Conservation (phyloP, 495 filamentous ascomycete species). For the Pseudoneurospora amorphoporcata region DNA sequence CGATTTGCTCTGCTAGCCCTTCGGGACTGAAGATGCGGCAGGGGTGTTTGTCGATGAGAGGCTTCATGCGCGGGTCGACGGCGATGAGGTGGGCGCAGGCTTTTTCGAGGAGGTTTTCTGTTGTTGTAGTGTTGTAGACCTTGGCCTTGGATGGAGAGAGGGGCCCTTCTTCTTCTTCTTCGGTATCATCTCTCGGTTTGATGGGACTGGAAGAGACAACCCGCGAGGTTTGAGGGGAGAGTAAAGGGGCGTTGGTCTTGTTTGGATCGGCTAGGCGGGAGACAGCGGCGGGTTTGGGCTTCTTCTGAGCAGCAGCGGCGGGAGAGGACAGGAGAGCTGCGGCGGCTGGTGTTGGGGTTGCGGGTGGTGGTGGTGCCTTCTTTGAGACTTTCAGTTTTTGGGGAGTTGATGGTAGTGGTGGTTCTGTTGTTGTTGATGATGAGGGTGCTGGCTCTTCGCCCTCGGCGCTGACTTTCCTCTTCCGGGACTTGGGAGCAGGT, state of each 20-base stretch:
- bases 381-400: slow-evolving; percentile 19
- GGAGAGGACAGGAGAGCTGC: slow-evolving; percentile 24
- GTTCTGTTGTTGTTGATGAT: neutral
- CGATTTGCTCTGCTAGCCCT: slow-evolving; percentile 70
- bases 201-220: slow-evolving; percentile 46
- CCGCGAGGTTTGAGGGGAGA: slow-evolving; percentile 68
- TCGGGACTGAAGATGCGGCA: slow-evolving; percentile 74
- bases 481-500: slow-evolving; percentile 14
- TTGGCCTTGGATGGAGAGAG: slow-evolving; percentile 49
- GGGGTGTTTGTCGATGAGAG: slow-evolving; percentile 61
- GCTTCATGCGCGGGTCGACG: slow-evolving; percentile 62
- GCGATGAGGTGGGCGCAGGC: slow-evolving; percentile 69
- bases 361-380: slow-evolving; percentile 12
- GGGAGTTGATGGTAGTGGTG: slow-evolving; percentile 24
- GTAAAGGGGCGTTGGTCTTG: slow-evolving; percentile 60
- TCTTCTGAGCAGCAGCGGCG: slow-evolving; percentile 12
- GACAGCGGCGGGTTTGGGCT: slow-evolving; percentile 28
- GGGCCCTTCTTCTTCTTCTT: slow-evolving; percentile 15
- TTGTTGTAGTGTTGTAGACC: slow-evolving; percentile 51
- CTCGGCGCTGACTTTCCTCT: slow-evolving; percentile 25
- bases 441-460: slow-evolving; percentile 1
- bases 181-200: neutral
- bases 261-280: slow-evolving; percentile 39
- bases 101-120: slow-evolving; percentile 62
- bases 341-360: slow-evolving; percentile 31